phyloP scores from a whole-genome alignment of 1,284 basidiomycete species.

The Heterobasidion annosum region DNA sequence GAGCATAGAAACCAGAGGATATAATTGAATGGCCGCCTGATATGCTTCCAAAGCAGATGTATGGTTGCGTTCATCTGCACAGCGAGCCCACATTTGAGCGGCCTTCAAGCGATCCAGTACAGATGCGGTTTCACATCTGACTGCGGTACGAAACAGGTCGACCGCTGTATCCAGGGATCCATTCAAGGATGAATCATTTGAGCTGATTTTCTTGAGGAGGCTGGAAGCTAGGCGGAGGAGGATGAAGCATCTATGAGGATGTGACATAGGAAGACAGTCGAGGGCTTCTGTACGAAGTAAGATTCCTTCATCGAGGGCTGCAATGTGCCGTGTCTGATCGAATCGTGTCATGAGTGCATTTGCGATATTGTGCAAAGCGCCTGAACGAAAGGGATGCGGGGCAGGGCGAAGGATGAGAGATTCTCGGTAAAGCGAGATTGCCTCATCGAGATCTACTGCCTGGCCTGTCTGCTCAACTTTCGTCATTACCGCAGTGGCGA shows the following conservation, averaged over 20 bases:
- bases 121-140: background rate
- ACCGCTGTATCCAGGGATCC: background rate
- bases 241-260: slow-evolving; percentile 12
- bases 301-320: background rate
- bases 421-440: too few species aligned
- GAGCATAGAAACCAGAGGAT: background rate
- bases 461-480: too few species aligned
- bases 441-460: too few species aligned
- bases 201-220: too few species aligned
- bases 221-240: slow-evolving; percentile 18
- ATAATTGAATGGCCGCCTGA: background rate
- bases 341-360: background rate
- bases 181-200: too few species aligned
- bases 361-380: too few species aligned
- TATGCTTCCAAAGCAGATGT: background rate
- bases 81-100: background rate
- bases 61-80: background rate
- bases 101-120: background rate
- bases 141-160: background rate
- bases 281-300: slow-evolving; percentile 14
- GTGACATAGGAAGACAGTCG: slow-evolving; percentile 12
- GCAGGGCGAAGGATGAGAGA: too few species aligned
- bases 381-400: too few species aligned
- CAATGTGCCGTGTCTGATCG: too few species aligned
- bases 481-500: background rate